Evolutionary conservation across 139 green algal species (phyloP), one percentile per base, ranked within the genome.

Genomic region (Chlorella sp.): DNA sequence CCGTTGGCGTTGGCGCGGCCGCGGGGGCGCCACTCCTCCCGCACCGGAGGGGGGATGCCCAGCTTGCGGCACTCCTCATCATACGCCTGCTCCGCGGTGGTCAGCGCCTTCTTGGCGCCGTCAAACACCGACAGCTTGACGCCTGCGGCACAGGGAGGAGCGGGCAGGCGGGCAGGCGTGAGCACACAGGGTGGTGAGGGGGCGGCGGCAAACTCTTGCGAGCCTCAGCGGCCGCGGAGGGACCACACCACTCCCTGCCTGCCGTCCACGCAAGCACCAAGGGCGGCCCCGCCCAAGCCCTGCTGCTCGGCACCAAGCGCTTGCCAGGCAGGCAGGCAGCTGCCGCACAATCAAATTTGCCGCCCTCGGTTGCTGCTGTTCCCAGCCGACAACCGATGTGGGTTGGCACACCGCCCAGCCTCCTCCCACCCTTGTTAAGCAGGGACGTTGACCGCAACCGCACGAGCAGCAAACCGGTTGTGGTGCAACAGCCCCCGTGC

Each of bases 81-180:
- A 34, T 88, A 85, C 30, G 89, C 89, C n/a, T n/a, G 43, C 38
- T 91, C 78, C 30, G 77, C 82, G 22, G 26, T 34, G 6, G 40
- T 56, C 36, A 93, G 78, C 65, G 86, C n/a, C 60, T 74, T 85
- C 77, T 95, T 94, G 40, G 92, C 92, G 30, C 74, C 75, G 78
- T 94, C 89, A 83, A 95, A 94, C 9, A 87, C 88, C 2, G 89
- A 88, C 54, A 95, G 82, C 70, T 89, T 89, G 46, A 94, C 85
- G 68, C 91, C 90, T 93, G 88, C 83, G 81, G 44, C 3, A 58
- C 26, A 32, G 30, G 22, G 17, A 69, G 28, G 32, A 11, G 38
- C 38, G 34, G 36, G 34, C 67, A 48, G 65, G 65, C 65, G n/a
- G 65, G 65, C 32, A 41, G 65, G 32, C 32, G 38, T 24, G n/a